Conservation (phyloP, 2,329 filamentous ascomycete species). For the Colletotrichum incanum region DNA sequence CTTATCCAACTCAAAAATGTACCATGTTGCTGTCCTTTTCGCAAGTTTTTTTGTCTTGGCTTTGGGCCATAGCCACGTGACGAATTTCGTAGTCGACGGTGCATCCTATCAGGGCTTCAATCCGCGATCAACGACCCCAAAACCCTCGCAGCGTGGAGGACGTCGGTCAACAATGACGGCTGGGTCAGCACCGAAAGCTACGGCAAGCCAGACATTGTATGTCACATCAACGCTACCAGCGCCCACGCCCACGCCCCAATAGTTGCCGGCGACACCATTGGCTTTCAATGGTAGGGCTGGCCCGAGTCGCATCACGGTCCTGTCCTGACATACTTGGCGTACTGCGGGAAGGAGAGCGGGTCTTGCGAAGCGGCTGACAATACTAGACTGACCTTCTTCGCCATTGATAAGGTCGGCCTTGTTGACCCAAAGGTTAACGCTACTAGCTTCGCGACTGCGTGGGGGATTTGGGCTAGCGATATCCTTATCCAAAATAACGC, state of each 20-base stretch:
- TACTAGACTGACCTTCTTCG: constrained; percentile 58
- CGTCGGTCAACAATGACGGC: constrained; percentile 65
- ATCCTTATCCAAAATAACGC: constrained; percentile 68
- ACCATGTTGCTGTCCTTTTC: too few relatives aligned
- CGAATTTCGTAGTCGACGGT: constrained; percentile 60
- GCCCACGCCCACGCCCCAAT: constrained; percentile 68
- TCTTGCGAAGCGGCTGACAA: constrained; percentile 59
- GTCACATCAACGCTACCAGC: constrained; percentile 71
- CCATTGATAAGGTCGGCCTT: constrained; percentile 57
- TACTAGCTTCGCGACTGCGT: constrained; percentile 35
- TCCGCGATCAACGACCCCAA: constrained; percentile 44
- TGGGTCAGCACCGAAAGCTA: constrained; percentile 66
- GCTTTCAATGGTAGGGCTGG: constrained; percentile 76
- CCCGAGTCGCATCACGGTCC: constrained; percentile 66
- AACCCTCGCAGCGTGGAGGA: constrained; percentile 68
- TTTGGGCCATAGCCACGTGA: constrained; percentile 50
- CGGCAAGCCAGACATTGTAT: constrained; percentile 69
- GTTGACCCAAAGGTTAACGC: constrained; percentile 47
- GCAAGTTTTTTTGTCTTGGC: not conserved
- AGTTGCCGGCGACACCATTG: constrained; percentile 68
- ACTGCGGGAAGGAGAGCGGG: constrained; percentile 51
- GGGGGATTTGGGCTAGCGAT: constrained; percentile 58
- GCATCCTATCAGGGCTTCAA: constrained; percentile 61
- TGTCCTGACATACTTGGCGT: constrained; percentile 57
- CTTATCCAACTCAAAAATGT: not conserved